Percentiles rank a stretch among this genome's conserved stretches.
These are phyloP conservation scores for Yamadazyma akitaensis DNA, from an alignment of 805 yeast species.

Conservation along the genomic window DNA sequence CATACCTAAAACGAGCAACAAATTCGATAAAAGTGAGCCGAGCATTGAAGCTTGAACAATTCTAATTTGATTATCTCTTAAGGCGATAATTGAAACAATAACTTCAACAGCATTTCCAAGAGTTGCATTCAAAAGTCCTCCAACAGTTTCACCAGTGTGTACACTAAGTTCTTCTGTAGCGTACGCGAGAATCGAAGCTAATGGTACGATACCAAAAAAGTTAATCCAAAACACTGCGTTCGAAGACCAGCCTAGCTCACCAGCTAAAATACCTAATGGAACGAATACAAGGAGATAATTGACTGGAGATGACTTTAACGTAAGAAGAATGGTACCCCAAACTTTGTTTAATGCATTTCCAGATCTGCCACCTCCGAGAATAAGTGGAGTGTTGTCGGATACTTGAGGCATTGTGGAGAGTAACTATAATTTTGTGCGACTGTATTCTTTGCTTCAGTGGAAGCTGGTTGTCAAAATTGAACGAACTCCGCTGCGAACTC, in stretches of 20 bases:
- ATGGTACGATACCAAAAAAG: slow-evolving; percentile 86
- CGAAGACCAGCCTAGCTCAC: slow-evolving; percentile 53
- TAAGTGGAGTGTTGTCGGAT: background rate
- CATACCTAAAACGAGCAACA: slow-evolving; percentile 89
- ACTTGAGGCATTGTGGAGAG: background rate
- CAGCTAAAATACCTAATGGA: slow-evolving; percentile 85
- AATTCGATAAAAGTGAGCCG: slow-evolving; percentile 87
- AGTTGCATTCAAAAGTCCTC: slow-evolving; percentile 93
- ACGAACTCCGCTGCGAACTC: too few species aligned
- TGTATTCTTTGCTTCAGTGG: too few species aligned
- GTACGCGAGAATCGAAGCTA: slow-evolving; percentile 85
- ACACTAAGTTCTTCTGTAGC: slow-evolving; percentile 92
- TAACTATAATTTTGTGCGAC: too few species aligned
- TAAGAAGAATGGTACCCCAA: slow-evolving; percentile 13
- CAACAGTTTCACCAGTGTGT: slow-evolving; percentile 86
- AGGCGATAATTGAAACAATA: slow-evolving; percentile 89
- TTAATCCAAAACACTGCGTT: slow-evolving; percentile 63
- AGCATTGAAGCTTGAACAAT: slow-evolving; percentile 98
- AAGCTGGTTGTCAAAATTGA: too few species aligned
- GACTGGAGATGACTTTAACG: slow-evolving; percentile 60
- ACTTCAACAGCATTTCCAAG: slow-evolving; percentile 98
- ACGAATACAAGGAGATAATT: slow-evolving; percentile 77
- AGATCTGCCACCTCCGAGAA: background rate
- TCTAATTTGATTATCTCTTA: slow-evolving; percentile 79
- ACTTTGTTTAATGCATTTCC: too few species aligned